A percentile compares a stretch with the other conserved stretches of the same genome.
Conservation (phyloP, 176 grass and related monocot species). For the Cenchrus americanus region DNA sequence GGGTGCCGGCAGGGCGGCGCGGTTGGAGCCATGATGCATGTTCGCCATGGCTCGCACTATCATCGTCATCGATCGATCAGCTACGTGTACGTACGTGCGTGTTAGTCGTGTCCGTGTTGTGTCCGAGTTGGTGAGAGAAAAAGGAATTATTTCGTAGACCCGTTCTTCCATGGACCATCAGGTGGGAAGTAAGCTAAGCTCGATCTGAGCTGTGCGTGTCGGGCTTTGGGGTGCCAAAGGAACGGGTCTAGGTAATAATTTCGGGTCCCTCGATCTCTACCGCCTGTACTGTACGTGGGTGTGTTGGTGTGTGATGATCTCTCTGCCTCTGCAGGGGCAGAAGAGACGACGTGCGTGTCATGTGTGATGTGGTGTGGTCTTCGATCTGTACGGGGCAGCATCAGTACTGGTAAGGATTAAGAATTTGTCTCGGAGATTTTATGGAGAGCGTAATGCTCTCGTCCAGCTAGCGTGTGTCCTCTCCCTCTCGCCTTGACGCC, state of each 20-base stretch:
- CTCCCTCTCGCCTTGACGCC: background rate
- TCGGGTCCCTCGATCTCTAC: background rate
- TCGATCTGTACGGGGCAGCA: conserved; percentile 18
- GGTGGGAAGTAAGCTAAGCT: no score
- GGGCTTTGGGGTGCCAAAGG: conserved; percentile 52
- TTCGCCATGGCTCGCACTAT: background rate
- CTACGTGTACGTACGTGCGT: background rate
- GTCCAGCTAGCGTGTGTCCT: conserved; percentile 29
- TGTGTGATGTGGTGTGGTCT: background rate
- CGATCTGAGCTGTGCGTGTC: background rate
- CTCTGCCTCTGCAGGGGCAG: background rate
- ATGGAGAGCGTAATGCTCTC: conserved; percentile 41
- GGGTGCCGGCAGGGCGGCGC: background rate
- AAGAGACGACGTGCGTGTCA: background rate
- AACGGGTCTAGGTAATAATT: conserved; percentile 82
- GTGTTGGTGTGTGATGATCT: background rate
- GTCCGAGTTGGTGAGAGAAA: conserved; percentile 40
- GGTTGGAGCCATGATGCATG: background rate
- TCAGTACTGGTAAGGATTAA: conserved; percentile 46
- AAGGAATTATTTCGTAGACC: conserved; percentile 70
- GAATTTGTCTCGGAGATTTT: conserved; percentile 53
- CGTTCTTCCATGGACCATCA: conserved; percentile 51
- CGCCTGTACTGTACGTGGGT: background rate
- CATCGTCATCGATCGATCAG: background rate
- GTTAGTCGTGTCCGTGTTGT: background rate